Evolutionary conservation across 208 protist species (phyloP), one percentile per base, ranked within the genome.

Genomic region (Leishmania martiniquensis): DNA sequence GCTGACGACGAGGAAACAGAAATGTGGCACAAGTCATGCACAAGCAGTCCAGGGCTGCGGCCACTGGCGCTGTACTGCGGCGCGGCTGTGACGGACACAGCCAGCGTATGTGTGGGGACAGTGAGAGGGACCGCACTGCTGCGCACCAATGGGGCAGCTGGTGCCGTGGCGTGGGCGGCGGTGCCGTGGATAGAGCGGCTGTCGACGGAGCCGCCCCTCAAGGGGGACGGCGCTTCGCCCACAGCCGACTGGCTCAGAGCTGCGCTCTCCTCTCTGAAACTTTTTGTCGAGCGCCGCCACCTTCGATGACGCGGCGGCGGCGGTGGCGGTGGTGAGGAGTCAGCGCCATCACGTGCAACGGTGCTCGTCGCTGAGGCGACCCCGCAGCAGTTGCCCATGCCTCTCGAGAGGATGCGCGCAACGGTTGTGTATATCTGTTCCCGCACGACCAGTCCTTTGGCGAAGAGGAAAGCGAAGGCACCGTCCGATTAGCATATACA

Each of bases 311-410:
- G 44, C n/a, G 22, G 45, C 13, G 2, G 69, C 6, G 44, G 37
- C 6, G 47, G 39, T 52, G 51, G 4, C 45, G 57, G 20, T 65
- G 62, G 7, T 4, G 67, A 25, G 13, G 67, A 55, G n/a, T 4
- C 62, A 15, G 1, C 13, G 32, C 10, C 69, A 6, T 80, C 60
- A 6, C 34, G 32, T 4, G 54, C 13, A 25, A 39, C 63, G 10
- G 22, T 65, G 37, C 59, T 52, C 39, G 47, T 1, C 55, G 57
- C 57, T 17, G 67, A 52, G 37, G 54, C 74, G 10, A 6, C n/a
- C 22, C 73, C 74, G 34, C 80, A 84, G 54, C 80, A 84, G 49
- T 42, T 49, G 20, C 80, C 80, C 80, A 84, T 84, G 44, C 42
- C 7, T 22, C 34, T 0, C 0, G 22, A 3, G 7, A 22, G 9